Conservation (phyloP, 179 eudicot species). For the Camellia oleifera region DNA sequence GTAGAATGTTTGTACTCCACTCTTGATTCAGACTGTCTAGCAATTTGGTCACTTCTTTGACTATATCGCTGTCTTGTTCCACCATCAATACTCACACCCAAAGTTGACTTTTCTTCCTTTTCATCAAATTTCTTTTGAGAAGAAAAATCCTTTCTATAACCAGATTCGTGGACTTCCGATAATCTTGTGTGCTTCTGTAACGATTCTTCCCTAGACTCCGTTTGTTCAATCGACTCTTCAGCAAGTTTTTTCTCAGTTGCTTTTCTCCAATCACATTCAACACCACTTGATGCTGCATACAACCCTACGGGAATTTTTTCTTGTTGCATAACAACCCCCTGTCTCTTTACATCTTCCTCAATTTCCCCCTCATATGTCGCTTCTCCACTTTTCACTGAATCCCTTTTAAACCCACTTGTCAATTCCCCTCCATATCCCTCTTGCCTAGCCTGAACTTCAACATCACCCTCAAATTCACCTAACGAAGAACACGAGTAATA, state of each 20-base stretch:
- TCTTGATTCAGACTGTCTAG: constrained; percentile 32
- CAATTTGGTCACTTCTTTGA: constrained; percentile 25
- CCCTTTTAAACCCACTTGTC: constrained; percentile 22
- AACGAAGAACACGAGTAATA: constrained; percentile 48
- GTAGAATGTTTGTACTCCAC: constrained; percentile 31
- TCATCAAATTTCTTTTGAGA: constrained; percentile 30
- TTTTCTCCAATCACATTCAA: constrained; percentile 63
- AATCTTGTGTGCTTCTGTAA: constrained; percentile 19
- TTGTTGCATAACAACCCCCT: constrained; percentile 10
- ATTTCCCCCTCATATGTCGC: constrained; percentile 30
- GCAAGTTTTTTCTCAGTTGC: constrained; percentile 74
- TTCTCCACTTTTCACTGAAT: constrained; percentile 34
- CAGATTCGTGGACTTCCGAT: constrained; percentile 28
- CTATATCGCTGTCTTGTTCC: constrained; percentile 30
- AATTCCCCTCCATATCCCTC: constrained; percentile 41
- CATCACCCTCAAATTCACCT: constrained; percentile 50
- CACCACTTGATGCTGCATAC: constrained; percentile 16
- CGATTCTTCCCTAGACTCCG: constrained; percentile 26
- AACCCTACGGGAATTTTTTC: constrained; percentile 18
- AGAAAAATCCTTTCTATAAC: constrained; percentile 30
- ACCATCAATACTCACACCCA: constrained; percentile 22
- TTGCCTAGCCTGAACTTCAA: constrained; percentile 31
- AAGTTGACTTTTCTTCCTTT: constrained; percentile 28
- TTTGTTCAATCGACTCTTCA: constrained; percentile 38
- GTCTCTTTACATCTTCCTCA: constrained; percentile 24